Percentiles rank a stretch among this genome's conserved stretches.
Conservation (phyloP, 2,329 filamentous ascomycete genomes). For the Graphilbum fragrans region DNA sequence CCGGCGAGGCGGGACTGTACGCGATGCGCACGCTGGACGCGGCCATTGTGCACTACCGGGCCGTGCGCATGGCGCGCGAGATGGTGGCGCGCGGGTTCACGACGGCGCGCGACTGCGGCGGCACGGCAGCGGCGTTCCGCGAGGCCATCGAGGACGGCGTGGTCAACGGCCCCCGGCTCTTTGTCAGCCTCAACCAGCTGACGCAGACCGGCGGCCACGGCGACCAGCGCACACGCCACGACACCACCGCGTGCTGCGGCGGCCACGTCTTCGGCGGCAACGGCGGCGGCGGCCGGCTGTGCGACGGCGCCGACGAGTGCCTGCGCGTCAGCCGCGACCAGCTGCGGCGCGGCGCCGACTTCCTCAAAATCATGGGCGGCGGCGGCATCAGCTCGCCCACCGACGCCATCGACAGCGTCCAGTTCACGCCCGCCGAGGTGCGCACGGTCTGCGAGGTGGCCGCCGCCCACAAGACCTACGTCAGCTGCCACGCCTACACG, state of each 20-base stretch:
- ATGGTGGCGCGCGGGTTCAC: slow-evolving; percentile 48
- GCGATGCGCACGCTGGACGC: neutral
- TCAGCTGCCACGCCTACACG: slow-evolving; percentile 48
- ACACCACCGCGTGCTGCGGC: slow-evolving; percentile 32
- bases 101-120: slow-evolving; percentile 24
- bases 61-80: slow-evolving; percentile 12
- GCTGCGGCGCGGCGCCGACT: slow-evolving; percentile 42
- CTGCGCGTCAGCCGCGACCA: slow-evolving; percentile 39
- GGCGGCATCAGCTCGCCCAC: slow-evolving; percentile 46
- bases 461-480: slow-evolving; percentile 33
- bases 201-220: slow-evolving; percentile 47
- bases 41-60: neutral
- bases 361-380: slow-evolving; percentile 49
- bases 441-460: slow-evolving; percentile 39
- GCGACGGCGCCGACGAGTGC: slow-evolving; percentile 43
- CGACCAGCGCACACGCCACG: slow-evolving; percentile 33
- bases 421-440: slow-evolving; percentile 46
- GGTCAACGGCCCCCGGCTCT: slow-evolving; percentile 40
- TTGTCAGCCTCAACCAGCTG: slow-evolving; percentile 40
- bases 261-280: no score
- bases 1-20: neutral
- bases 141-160: slow-evolving; percentile 44
- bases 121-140: slow-evolving; percentile 27
- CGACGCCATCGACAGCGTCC: no score
- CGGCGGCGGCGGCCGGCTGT: slow-evolving; percentile 27